These are phyloP conservation scores for Botrytis paeoniae DNA, from an alignment of 2,329 filamentous ascomycete species.

Conservation along the genomic window DNA sequence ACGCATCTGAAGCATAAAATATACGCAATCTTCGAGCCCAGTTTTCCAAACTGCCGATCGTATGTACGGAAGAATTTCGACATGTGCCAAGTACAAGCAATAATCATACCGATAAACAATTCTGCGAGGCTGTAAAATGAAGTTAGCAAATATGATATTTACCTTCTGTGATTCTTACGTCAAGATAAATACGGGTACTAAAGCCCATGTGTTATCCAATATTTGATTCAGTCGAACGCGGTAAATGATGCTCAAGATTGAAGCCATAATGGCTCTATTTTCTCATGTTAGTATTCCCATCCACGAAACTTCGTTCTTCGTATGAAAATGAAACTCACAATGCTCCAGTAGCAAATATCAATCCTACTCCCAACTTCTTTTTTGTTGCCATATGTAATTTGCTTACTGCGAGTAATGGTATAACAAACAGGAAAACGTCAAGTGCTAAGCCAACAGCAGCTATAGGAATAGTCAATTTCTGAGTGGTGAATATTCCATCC, in stretches of 20 bases:
- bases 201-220: background rate
- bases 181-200: background rate
- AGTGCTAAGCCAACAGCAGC: background rate
- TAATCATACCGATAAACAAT: background rate
- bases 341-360: background rate
- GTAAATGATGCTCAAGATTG: background rate
- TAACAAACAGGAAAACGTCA: background rate
- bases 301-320: background rate
- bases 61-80: background rate
- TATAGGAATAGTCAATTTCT: background rate
- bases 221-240: background rate
- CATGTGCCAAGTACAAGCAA: conserved; percentile 1
- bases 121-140: background rate
- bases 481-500: background rate
- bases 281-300: background rate
- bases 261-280: background rate
- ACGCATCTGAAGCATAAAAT: background rate
- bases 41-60: background rate
- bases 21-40: background rate
- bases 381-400: background rate
- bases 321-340: background rate
- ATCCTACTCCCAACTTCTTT: background rate
- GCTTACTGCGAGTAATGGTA: background rate
- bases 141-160: background rate
- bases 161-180: background rate